Evolutionary conservation across 1,284 basidiomycete genomes (phyloP), one percentile per base, ranked within the genome.

Genomic region (Marasmius oreades): DNA sequence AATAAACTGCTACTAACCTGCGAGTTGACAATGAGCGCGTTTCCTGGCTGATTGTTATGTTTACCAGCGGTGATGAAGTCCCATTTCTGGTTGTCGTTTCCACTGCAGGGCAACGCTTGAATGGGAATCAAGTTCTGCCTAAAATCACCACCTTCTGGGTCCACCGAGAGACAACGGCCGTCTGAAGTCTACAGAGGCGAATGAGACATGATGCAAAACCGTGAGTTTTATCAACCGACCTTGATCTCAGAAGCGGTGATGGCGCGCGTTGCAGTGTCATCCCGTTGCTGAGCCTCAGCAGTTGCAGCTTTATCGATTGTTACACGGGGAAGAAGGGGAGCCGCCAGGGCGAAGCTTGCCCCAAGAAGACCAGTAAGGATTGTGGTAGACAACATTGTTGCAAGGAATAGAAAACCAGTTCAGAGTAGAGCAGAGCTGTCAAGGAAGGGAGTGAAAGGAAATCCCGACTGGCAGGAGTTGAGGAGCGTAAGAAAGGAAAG

Each of bases 41-140:
- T 54, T 6, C 59, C 59, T 23, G 46, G 36, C 24, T 55, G 53
- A 33, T 59, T 56, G n/a, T 62, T 56, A 31, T 62, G 59, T 28
- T 58, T 58, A 28, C 61, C 61, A 18, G 52, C 43, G 6, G 61
- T 62, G 46, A 66, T 62, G 24, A 66, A 59, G 24, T 66, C 64
- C 23, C 42, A 66, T 36, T 59, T 55, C 57, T 66, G 64, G 5
- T 48, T 52, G 10, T 59, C 61, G 46, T 59, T 62, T 16, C 63
- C 63, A 50, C 64, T 50, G 50, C 65, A 66, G 11, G 60, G 48
- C 14, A 36, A 58, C 2, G 53, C 45, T 8, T 51, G 47, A 3
- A 66, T 57, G 7, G 65, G 65, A 10, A 58, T 61, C 5, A 66
- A 58, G 33, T 66, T 66, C 39, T 61, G 57, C 45, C 65, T 60